A percentile compares a stretch with the other conserved stretches of the same genome.
These are phyloP conservation scores for Carnegiea gigantea DNA, from an alignment of 179 eudicot species.

Conservation along the genomic window DNA sequence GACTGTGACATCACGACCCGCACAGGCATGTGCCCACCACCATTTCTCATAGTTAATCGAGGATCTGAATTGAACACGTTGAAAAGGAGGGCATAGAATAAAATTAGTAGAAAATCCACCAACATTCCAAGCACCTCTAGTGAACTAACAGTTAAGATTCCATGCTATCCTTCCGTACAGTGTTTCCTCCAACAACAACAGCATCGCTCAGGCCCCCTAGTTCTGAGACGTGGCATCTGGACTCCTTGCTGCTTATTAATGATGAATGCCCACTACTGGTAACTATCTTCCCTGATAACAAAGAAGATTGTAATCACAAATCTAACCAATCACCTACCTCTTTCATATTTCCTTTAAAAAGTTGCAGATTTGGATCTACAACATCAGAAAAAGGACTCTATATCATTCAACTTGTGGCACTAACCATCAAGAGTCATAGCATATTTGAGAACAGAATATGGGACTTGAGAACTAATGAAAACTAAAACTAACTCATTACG, in stretches of 20 bases:
- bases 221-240: conserved; percentile 91
- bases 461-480: conserved; percentile 55
- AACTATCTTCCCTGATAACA: conserved; percentile 72
- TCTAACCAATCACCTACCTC: not conserved
- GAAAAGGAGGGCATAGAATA: too few relatives aligned
- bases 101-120: conserved; percentile 21
- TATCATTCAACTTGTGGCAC: conserved; percentile 25
- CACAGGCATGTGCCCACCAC: too few relatives aligned
- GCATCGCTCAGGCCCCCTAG: conserved; percentile 96
- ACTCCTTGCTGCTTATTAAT: conserved; percentile 84
- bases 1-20: too few relatives aligned
- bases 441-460: conserved; percentile 88
- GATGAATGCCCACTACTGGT: conserved; percentile 85
- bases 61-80: too few relatives aligned
- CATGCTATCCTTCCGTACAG: conserved; percentile 96
- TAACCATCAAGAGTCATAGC: conserved; percentile 99
- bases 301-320: conserved; percentile 8
- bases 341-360: conserved; percentile 10
- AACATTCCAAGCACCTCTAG: conserved; percentile 22
- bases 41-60: too few relatives aligned
- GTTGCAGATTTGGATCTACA: not conserved
- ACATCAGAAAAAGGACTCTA: not conserved
- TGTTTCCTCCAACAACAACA: conserved; percentile 94
- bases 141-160: too few relatives aligned
- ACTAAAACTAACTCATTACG: too few relatives aligned